phyloP scores from a whole-genome alignment of 129 eudicot species.

The Pittosporum tobira region DNA sequence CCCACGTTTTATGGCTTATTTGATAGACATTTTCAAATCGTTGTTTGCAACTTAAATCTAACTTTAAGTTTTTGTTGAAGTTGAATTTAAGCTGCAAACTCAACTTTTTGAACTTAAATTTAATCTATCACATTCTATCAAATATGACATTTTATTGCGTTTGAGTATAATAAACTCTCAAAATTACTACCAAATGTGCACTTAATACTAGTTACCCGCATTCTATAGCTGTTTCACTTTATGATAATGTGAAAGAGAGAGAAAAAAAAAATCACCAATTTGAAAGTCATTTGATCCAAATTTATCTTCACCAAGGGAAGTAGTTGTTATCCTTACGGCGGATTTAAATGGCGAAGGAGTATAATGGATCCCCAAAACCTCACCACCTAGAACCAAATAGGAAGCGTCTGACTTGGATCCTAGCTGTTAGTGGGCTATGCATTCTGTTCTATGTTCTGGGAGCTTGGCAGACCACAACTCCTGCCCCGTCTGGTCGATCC shows the following conservation, averaged over 20 bases:
- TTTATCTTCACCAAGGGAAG: background rate
- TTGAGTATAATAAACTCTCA: no score
- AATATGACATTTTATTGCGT: no score
- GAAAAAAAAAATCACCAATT: no score
- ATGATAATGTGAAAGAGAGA: background rate
- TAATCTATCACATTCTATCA: no score
- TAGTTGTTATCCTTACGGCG: no score
- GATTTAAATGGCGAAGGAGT: slow-evolving; percentile 66
- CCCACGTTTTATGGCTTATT: no score
- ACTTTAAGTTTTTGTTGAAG: no score
- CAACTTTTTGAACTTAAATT: no score
- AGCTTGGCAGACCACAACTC: slow-evolving; percentile 59
- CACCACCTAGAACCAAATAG: slow-evolving; percentile 47
- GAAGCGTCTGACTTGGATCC: slow-evolving; percentile 58
- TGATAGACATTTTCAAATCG: no score
- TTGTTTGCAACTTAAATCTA: no score
- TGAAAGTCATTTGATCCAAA: background rate
- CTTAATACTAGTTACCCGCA: background rate
- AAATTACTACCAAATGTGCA: background rate
- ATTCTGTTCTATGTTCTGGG: slow-evolving; percentile 63
- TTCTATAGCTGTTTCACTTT: background rate
- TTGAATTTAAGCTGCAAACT: no score
- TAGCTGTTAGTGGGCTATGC: slow-evolving; percentile 65
- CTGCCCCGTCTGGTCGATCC: slow-evolving; percentile 28
- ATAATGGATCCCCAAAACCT: slow-evolving; percentile 67